Percentiles rank a stretch among this genome's conserved stretches.
Conservation (phyloP, 805 yeast genomes). For the Candida awuae region DNA sequence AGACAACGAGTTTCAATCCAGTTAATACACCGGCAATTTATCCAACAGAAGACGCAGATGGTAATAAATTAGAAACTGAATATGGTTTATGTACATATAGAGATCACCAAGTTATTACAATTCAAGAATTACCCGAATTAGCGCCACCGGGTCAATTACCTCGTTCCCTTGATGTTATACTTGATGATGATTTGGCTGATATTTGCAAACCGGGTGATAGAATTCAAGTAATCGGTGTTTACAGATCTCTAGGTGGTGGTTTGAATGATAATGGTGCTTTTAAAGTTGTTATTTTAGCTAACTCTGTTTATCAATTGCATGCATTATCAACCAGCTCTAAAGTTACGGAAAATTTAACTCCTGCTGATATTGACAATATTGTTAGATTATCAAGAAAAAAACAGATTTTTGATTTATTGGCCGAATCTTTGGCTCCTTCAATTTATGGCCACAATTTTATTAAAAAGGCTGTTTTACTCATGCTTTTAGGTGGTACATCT, state of each 20-base stretch:
- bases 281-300: conserved; percentile 76
- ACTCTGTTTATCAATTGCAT: conserved; percentile 82
- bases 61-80: conserved; percentile 81
- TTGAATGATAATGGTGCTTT: conserved; percentile 57
- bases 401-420: conserved; percentile 66
- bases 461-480: conserved; percentile 81
- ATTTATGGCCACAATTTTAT: conserved; percentile 90
- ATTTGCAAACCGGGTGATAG: conserved; percentile 92
- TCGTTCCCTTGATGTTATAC: conserved; percentile 80
- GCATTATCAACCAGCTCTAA: conserved; percentile 59
- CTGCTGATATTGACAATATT: conserved; percentile 78
- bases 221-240: conserved; percentile 88
- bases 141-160: conserved; percentile 99
- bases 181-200: conserved; percentile 94
- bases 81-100: conserved; percentile 88
- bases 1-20: conserved; percentile 84
- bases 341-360: conserved; percentile 74
- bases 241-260: conserved; percentile 81
- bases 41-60: conserved; percentile 89
- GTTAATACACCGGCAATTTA: conserved; percentile 76
- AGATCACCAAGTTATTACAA: conserved; percentile 88
- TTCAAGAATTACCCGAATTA: conserved; percentile 95
- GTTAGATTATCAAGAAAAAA: conserved; percentile 64
- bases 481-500: conserved; percentile 91
- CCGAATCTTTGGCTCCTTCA: conserved; percentile 90